These are phyloP conservation scores for Thozetella sp. DNA, from an alignment of 495 filamentous ascomycete species.

Conservation along the genomic window DNA sequence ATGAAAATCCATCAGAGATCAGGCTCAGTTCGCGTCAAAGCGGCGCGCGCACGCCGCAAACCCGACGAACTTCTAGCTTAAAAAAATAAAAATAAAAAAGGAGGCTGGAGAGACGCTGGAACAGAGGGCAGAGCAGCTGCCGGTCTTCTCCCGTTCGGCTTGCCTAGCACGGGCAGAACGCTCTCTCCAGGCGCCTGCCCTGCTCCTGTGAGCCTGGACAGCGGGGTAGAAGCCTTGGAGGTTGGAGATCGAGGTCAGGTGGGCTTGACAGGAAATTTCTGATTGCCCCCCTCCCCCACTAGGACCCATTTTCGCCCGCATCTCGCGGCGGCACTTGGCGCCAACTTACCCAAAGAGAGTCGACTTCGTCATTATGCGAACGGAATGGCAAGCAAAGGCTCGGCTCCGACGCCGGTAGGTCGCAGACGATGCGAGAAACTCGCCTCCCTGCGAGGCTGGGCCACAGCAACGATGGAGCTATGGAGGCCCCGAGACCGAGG, in stretches of 20 bases:
- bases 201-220: too few relatives aligned
- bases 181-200: background rate
- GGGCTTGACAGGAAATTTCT: background rate
- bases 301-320: background rate
- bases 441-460: background rate
- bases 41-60: too few relatives aligned
- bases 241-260: background rate
- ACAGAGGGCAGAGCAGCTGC: too few relatives aligned
- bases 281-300: background rate
- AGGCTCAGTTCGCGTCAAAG: too few relatives aligned
- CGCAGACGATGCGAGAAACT: background rate
- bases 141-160: too few relatives aligned
- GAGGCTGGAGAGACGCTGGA: too few relatives aligned
- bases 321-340: background rate
- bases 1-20: too few relatives aligned
- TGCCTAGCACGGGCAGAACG: too few relatives aligned
- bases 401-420: background rate
- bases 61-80: too few relatives aligned
- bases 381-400: background rate
- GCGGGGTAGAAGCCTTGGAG: background rate
- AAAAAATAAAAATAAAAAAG: too few relatives aligned
- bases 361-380: background rate
- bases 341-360: background rate
- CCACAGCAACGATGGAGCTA: too few relatives aligned
- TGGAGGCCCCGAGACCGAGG: too few relatives aligned